These are phyloP conservation scores for Wickerhamiella siamensis DNA, from an alignment of 805 yeast genomes.

Conservation along the genomic window DNA sequence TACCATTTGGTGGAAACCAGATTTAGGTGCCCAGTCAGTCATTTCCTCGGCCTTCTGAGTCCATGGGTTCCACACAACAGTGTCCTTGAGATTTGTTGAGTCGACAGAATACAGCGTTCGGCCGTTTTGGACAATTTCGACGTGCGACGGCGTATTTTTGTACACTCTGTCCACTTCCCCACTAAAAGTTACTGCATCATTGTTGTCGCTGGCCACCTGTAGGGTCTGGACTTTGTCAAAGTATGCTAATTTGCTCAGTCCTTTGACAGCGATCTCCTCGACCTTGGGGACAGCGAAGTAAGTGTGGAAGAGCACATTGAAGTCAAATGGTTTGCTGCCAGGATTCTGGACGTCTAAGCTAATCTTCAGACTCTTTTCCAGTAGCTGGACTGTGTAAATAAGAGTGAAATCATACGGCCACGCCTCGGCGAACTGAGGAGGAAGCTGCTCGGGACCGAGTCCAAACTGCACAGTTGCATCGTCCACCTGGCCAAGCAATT, in stretches of 20 bases:
- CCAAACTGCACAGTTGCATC: conserved; percentile 74
- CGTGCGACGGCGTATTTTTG: conserved; percentile 34
- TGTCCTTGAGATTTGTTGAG: conserved; percentile 42
- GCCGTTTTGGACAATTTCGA: conserved; percentile 60
- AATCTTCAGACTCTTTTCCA: conserved; percentile 34
- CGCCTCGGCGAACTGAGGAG: conserved; percentile 38
- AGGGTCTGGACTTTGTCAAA: conserved; percentile 57
- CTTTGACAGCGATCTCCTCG: conserved; percentile 61
- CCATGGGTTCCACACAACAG: conserved; percentile 99
- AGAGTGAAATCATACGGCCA: conserved; percentile 72
- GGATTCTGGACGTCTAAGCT: conserved; percentile 64
- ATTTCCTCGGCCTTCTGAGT: conserved; percentile 61
- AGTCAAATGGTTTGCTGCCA: conserved; percentile 52
- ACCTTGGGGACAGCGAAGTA: conserved; percentile 65
- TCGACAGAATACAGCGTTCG: conserved; percentile 52
- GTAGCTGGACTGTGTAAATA: conserved; percentile 51
- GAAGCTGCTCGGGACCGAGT: conserved; percentile 70
- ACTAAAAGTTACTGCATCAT: conserved; percentile 18
- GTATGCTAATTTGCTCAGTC: conserved; percentile 57
- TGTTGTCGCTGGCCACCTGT: conserved; percentile 24
- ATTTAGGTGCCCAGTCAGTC: conserved; percentile 79
- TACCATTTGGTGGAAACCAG: conserved; percentile 74
- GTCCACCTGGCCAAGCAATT: conserved; percentile 73
- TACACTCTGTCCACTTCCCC: conserved; percentile 79
- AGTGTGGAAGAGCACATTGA: conserved; percentile 93